Base-by-base conservation (phyloP, 1,139 yeast species). In the Diutina catenulata region DNA sequence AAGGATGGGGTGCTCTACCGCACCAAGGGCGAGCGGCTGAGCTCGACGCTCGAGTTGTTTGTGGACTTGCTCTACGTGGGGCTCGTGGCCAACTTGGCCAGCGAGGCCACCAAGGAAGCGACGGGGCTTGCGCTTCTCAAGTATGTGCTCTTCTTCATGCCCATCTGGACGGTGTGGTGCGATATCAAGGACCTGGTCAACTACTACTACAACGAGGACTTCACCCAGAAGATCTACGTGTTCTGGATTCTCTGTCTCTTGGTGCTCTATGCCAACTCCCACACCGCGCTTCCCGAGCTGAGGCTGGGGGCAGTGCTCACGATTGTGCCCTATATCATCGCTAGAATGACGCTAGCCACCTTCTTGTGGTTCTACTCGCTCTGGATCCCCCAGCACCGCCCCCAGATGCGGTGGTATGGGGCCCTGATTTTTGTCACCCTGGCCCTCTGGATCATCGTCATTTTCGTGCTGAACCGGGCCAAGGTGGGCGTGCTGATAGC, bases 1-100 rank as follows among this genome's bases (percentile, higher is more conserved):
- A 63, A 74, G 46, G 67, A 76, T 40, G 81, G 80, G 0, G 64
- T 64, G 2, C 55, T 77, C 26, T 74, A 63, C 51, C 57, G 82
- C 16, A 76, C 81, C 2, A 67, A 60, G 42, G 70, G 70, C 9
- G 82, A 76, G 49, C 53, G 83, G 29, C 52, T 62, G 16, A 64
- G 76, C 5, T 62, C 70, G 1, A 67, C 66, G 38, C 62, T 72
- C 13, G 83, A 77, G 48, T 62, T 77, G 52, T 77, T 77, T 46
- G 54, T 76, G 38, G 83, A 77, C 51, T 64, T 77, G 55, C 57
- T 76, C 47, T 76, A 76, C 47, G 83, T 76, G 44, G 83, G 81
- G 3, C 70, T 77, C 39, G 73, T 75, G 25, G 74, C 81, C 25
- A 74, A 74, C 43, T 56, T 76, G 40, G 82, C 83, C 0, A 64